A percentile compares a stretch with the other conserved stretches of the same genome.
Evolutionary conservation across 768 basidiomycete genomes (phyloP).

Genomic region (Lyophyllum shimeji): DNA sequence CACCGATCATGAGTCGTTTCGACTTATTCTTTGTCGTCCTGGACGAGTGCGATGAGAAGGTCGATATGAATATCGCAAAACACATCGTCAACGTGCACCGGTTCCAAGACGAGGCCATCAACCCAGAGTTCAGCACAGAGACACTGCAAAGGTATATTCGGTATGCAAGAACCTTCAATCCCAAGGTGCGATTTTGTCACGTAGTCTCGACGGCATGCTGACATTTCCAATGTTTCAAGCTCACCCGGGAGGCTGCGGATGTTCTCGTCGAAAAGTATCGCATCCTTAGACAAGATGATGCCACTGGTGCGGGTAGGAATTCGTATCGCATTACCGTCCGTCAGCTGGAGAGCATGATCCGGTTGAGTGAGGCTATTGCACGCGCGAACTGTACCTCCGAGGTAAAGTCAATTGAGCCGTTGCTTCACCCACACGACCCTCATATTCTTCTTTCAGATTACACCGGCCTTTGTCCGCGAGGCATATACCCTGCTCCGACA

Average conservation of each 20-base stretch:
- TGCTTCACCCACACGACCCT: not conserved
- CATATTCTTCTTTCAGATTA: constrained; percentile 58
- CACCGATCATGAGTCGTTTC: constrained; percentile 98
- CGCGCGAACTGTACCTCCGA: constrained; percentile 95
- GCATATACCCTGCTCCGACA: constrained; percentile 92
- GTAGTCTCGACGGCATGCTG: not conserved
- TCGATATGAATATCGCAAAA: constrained; percentile 89
- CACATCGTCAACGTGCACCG: constrained; percentile 99
- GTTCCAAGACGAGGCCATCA: constrained; percentile 91
- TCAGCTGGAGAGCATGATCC: constrained; percentile 98
- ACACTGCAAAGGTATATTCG: constrained; percentile 95
- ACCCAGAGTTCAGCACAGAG: constrained; percentile 97
- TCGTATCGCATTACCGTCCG: constrained; percentile 98
- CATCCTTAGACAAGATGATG: constrained; percentile 88
- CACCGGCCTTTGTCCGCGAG: constrained; percentile 91
- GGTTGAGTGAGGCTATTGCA: constrained; percentile 95
- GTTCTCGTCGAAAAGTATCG: constrained; percentile 96
- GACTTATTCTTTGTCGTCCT: constrained; percentile 98
- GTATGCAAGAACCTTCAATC: constrained; percentile 96
- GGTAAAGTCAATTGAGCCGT: constrained; percentile 37
- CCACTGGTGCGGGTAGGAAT: constrained; percentile 82
- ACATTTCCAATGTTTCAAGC: constrained; percentile 41
- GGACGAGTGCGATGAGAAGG: constrained; percentile 93
- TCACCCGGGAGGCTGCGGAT: constrained; percentile 90
- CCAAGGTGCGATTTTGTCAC: constrained; percentile 62